Evolutionary conservation across 2,329 filamentous ascomycete species (phyloP).

Genomic region (Bipolaris gigantea): DNA sequence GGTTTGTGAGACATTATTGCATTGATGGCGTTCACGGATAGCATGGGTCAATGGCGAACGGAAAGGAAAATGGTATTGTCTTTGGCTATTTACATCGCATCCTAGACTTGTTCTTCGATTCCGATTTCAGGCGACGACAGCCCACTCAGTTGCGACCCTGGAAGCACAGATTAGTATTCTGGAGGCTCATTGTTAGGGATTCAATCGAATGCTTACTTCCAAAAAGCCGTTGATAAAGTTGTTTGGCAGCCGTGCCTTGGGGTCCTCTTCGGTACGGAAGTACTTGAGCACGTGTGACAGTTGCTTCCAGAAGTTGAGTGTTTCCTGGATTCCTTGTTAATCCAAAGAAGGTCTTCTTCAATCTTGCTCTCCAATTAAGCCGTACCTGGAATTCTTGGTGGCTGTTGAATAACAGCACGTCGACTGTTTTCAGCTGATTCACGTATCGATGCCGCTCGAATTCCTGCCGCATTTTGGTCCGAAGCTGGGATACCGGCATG

Average conservation of each 20-base stretch:
- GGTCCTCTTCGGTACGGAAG: slow-evolving; percentile 86
- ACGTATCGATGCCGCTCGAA: slow-evolving; percentile 96
- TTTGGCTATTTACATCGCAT: slow-evolving; percentile 40
- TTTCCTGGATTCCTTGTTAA: slow-evolving; percentile 66
- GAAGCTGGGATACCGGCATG: slow-evolving; percentile 81
- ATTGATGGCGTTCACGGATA: slow-evolving; percentile 39
- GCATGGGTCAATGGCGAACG: slow-evolving; percentile 28
- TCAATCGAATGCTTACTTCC: slow-evolving; percentile 66
- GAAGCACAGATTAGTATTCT: slow-evolving; percentile 11
- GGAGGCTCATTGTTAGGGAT: too few species aligned
- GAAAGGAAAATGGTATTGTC: slow-evolving; percentile 43
- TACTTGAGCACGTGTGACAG: slow-evolving; percentile 94
- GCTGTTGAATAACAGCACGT: slow-evolving; percentile 87
- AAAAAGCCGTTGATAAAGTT: slow-evolving; percentile 95
- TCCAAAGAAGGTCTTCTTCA: background rate
- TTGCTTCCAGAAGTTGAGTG: slow-evolving; percentile 99
- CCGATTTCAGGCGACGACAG: slow-evolving; percentile 4
- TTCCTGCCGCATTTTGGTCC: slow-evolving; percentile 93
- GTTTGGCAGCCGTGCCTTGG: slow-evolving; percentile 72
- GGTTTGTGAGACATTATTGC: slow-evolving; percentile 14
- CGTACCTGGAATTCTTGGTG: slow-evolving; percentile 90
- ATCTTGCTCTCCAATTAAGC: background rate
- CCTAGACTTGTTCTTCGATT: slow-evolving; percentile 18
- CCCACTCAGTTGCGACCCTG: slow-evolving; percentile 45
- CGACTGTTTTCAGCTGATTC: slow-evolving; percentile 82